Percentiles rank a stretch among this genome's conserved stretches.
Conservation (phyloP, 345 rosid species). For the Nephelium lappaceum region DNA sequence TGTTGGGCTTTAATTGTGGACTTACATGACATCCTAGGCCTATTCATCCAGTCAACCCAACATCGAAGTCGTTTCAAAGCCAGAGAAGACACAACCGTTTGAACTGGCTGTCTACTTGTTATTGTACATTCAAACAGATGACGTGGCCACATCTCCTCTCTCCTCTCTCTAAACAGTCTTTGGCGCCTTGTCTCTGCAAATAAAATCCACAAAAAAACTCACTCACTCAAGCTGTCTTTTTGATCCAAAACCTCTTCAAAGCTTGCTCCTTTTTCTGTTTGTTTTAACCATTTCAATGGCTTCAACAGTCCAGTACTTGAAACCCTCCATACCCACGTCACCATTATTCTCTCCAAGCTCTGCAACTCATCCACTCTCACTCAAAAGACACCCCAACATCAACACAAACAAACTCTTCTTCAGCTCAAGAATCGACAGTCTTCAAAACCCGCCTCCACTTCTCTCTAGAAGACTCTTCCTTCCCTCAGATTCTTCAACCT, state of each 20-base stretch:
- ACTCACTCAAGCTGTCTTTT: background rate
- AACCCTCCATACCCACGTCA: constrained; percentile 27
- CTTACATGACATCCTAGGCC: no score
- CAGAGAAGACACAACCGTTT: no score
- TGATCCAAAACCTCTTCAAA: background rate
- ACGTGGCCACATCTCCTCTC: no score
- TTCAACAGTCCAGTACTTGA: constrained; percentile 29
- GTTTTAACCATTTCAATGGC: constrained; percentile 34
- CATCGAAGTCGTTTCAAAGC: no score
- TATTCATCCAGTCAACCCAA: no score
- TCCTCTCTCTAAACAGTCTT: no score
- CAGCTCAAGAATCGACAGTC: constrained; percentile 19
- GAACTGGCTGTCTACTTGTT: no score
- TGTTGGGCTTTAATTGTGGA: no score
- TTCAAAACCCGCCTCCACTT: constrained; percentile 37
- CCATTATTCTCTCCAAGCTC: background rate
- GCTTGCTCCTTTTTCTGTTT: no score
- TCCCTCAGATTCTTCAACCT: constrained; percentile 75
- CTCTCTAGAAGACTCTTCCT: constrained; percentile 65
- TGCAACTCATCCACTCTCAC: constrained; percentile 26
- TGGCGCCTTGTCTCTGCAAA: no score
- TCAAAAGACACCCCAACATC: constrained; percentile 21
- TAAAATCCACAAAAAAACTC: no score
- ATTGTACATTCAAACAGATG: no score
- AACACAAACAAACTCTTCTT: constrained; percentile 20